phyloP scores from a whole-genome alignment of 2,329 filamentous ascomycete species.

The Emericellopsis cladophorae region DNA sequence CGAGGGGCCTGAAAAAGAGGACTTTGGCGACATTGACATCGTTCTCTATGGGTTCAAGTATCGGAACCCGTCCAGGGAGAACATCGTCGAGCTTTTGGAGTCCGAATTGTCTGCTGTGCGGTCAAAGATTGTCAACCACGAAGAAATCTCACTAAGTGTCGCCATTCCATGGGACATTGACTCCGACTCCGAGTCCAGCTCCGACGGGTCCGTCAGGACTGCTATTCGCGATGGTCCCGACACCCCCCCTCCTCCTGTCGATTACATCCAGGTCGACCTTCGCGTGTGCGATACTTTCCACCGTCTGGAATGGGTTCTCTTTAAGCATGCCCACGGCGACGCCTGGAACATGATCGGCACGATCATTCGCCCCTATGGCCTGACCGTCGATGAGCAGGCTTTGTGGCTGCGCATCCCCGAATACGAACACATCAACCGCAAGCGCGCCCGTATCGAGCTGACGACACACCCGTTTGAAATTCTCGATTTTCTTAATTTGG shows the following conservation, averaged over 20 bases:
- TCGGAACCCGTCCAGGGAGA: neutral
- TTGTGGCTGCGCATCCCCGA: constrained; percentile 55
- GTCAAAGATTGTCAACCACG: no score
- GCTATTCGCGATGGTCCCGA: neutral
- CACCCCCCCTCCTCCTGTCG: neutral
- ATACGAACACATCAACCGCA: constrained; percentile 47
- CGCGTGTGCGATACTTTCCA: constrained; percentile 5
- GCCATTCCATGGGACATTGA: neutral
- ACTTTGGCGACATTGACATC: neutral
- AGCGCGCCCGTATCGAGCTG: constrained; percentile 45
- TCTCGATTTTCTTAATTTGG: constrained; percentile 51
- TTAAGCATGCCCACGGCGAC: constrained; percentile 63
- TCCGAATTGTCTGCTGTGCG: neutral
- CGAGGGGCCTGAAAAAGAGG: neutral
- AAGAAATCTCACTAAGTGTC: no score
- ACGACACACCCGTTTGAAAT: constrained; percentile 41
- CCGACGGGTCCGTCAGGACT: neutral
- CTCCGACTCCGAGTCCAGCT: neutral
- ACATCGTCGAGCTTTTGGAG: neutral
- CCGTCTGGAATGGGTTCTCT: constrained; percentile 48
- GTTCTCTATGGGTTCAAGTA: neutral
- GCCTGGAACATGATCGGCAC: constrained; percentile 52
- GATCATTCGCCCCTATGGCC: constrained; percentile 49
- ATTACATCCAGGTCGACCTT: neutral
- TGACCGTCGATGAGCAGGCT: constrained; percentile 51